These are phyloP conservation scores for Colletotrichum ledebouriae DNA, from an alignment of 2,329 filamentous ascomycete genomes.

Conservation along the genomic window DNA sequence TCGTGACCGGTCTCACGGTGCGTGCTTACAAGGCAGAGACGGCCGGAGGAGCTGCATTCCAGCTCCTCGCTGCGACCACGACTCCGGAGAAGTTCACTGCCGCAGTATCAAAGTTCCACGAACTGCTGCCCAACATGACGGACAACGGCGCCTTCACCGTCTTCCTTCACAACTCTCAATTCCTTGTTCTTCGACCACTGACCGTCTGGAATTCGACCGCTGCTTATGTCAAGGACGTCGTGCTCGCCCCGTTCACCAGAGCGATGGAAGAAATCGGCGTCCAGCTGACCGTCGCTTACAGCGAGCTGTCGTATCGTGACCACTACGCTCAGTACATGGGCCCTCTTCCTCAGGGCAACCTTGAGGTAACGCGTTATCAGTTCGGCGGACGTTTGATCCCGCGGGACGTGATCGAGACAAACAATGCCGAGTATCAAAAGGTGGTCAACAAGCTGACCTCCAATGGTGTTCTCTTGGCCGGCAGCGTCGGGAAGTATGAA, in stretches of 20 bases:
- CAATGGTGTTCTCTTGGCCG: slow-evolving; percentile 50
- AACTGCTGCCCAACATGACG: slow-evolving; percentile 59
- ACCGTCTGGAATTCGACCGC: slow-evolving; percentile 49
- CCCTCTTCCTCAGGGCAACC: slow-evolving; percentile 51
- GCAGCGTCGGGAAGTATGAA: slow-evolving; percentile 50
- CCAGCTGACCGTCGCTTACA: slow-evolving; percentile 44
- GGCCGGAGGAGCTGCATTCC: slow-evolving; percentile 60
- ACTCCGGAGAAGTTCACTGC: slow-evolving; percentile 60
- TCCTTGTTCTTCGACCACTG: slow-evolving; percentile 56
- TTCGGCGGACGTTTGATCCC: slow-evolving; percentile 55
- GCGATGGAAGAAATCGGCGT: slow-evolving; percentile 47
- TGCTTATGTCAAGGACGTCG: slow-evolving; percentile 45
- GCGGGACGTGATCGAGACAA: slow-evolving; percentile 48
- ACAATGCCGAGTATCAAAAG: slow-evolving; percentile 48
- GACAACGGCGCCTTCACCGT: slow-evolving; percentile 64
- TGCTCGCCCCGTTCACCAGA: slow-evolving; percentile 51
- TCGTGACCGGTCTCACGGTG: slow-evolving; percentile 64
- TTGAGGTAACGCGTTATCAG: slow-evolving; percentile 51
- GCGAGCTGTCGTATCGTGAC: slow-evolving; percentile 49
- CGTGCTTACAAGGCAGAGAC: slow-evolving; percentile 60
- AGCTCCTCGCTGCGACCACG: slow-evolving; percentile 49
- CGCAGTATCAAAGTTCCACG: slow-evolving; percentile 59
- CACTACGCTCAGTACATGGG: slow-evolving; percentile 54
- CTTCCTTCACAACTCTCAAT: slow-evolving; percentile 61
- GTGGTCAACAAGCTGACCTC: slow-evolving; percentile 50